Evolutionary conservation across 2,329 filamentous ascomycete genomes (phyloP).

Genomic region (Cryoendolithus antarcticus): DNA sequence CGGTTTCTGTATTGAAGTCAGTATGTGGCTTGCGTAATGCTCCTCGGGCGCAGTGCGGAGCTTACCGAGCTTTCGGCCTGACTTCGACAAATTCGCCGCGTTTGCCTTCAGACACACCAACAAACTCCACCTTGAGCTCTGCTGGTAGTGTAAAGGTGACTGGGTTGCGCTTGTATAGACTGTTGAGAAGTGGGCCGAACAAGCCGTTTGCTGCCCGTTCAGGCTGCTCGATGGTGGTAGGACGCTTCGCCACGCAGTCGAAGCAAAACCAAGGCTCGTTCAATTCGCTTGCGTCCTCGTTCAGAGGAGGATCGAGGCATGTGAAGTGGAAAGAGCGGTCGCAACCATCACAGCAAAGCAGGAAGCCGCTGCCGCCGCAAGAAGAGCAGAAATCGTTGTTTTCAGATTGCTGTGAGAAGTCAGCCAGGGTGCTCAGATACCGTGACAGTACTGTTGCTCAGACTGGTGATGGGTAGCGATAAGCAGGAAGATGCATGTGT

Average conservation of each 20-base stretch:
- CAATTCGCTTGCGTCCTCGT: conserved; percentile 31
- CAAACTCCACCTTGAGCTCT: conserved; percentile 62
- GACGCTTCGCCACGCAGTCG: conserved; percentile 43
- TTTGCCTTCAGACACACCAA: conserved; percentile 61
- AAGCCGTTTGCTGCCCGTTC: conserved; percentile 32
- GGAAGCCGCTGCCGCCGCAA: conserved; percentile 69
- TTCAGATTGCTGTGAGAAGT: conserved; percentile 35
- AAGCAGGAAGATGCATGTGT: conserved; percentile 20
- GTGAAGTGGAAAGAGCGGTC: conserved; percentile 78
- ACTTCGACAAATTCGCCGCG: conserved; percentile 72
- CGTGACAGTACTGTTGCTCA: background rate
- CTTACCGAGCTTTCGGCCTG: conserved; percentile 44
- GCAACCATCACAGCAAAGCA: conserved; percentile 91
- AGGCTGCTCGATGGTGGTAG: conserved; percentile 15
- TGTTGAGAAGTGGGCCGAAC: conserved; percentile 52
- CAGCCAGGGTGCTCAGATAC: conserved; percentile 13
- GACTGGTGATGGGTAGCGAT: conserved; percentile 13
- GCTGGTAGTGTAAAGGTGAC: conserved; percentile 46
- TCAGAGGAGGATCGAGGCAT: conserved; percentile 70
- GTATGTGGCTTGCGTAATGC: conserved; percentile 1
- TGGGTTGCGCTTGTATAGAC: conserved; percentile 23
- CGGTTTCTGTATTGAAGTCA: conserved; percentile 10
- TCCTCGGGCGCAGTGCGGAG: conserved; percentile 4
- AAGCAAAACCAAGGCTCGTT: conserved; percentile 77
- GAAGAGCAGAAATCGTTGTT: conserved; percentile 86